A percentile compares a stretch with the other conserved stretches of the same genome.
Evolutionary conservation across 768 basidiomycete genomes (phyloP).

Genomic region (Russula virescens): DNA sequence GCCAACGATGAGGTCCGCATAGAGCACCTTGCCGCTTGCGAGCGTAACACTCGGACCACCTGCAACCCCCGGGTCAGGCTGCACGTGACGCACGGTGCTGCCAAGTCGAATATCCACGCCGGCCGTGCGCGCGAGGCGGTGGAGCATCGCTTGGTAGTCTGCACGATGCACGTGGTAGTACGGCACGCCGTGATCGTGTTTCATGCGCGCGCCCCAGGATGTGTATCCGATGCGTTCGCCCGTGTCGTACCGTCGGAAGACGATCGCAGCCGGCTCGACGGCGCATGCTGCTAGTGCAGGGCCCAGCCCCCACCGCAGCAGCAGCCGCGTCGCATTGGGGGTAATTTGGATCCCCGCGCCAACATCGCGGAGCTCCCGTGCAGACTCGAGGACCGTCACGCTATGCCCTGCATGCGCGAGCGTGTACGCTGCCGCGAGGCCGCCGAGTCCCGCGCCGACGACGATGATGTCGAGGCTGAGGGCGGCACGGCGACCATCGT

Average conservation of each 20-base stretch:
- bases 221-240: slow-evolving; percentile 37
- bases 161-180: slow-evolving; percentile 42
- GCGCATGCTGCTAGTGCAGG: slow-evolving; percentile 30
- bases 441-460: slow-evolving; percentile 40
- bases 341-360: slow-evolving; percentile 41
- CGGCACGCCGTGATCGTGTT: slow-evolving; percentile 33
- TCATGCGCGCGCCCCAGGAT: slow-evolving; percentile 32
- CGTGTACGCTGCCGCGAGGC: slow-evolving; percentile 36
- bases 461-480: slow-evolving; percentile 35
- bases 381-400: slow-evolving; percentile 37
- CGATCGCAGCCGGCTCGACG: slow-evolving; percentile 37
- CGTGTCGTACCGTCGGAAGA: slow-evolving; percentile 33
- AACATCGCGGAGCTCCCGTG: slow-evolving; percentile 36
- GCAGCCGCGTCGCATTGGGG: slow-evolving; percentile 36
- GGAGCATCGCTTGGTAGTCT: slow-evolving; percentile 38
- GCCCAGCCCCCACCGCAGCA: slow-evolving; percentile 36
- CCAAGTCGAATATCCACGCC: slow-evolving; percentile 32
- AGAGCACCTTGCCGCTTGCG: slow-evolving; percentile 32
- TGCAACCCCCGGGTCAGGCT: slow-evolving; percentile 28
- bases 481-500: slow-evolving; percentile 31
- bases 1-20: slow-evolving; percentile 35
- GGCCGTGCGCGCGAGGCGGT: slow-evolving; percentile 29
- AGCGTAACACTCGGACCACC: slow-evolving; percentile 33
- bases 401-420: slow-evolving; percentile 38
- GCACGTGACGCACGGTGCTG: slow-evolving; percentile 30